These are phyloP conservation scores for barley (Hordeum vulgare) DNA, from an alignment of 176 grass and related monocot genomes.

Conservation along the genomic window DNA sequence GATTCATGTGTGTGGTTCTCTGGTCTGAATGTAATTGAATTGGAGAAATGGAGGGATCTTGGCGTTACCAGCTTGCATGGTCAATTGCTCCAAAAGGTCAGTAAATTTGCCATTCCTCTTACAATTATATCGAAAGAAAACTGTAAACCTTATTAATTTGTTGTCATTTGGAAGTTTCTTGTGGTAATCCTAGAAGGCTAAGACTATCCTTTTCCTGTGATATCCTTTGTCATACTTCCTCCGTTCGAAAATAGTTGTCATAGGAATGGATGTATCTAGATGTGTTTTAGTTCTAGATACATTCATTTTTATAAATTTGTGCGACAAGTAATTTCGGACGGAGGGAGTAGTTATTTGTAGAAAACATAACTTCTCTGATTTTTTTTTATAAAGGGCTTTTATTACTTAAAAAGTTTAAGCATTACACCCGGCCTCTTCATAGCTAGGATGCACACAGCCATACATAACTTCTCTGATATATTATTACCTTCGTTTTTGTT, in stretches of 20 bases:
- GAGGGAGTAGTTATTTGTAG: constrained; percentile 5
- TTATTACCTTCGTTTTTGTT: constrained; percentile 7
- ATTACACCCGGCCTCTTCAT: no score
- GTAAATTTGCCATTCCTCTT: neutral
- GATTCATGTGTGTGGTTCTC: constrained; percentile 69
- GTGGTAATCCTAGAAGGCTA: neutral
- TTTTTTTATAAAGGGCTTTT: no score
- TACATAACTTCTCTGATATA: neutral
- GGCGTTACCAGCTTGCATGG: constrained; percentile 32
- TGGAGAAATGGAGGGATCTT: constrained; percentile 72
- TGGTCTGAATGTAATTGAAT: constrained; percentile 71
- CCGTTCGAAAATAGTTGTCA: no score
- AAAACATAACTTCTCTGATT: neutral
- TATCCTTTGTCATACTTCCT: neutral
- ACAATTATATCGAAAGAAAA: neutral
- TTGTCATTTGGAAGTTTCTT: neutral
- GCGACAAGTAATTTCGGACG: no score
- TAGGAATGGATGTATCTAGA: no score
- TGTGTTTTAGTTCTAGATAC: no score
- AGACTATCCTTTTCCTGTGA: neutral
- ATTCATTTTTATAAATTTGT: no score
- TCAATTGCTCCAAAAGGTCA: constrained; percentile 51
- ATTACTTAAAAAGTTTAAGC: no score
- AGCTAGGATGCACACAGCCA: no score
- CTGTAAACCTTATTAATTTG: neutral